phyloP scores from a whole-genome alignment of 805 yeast genomes.

The Myxozyma monticola region DNA sequence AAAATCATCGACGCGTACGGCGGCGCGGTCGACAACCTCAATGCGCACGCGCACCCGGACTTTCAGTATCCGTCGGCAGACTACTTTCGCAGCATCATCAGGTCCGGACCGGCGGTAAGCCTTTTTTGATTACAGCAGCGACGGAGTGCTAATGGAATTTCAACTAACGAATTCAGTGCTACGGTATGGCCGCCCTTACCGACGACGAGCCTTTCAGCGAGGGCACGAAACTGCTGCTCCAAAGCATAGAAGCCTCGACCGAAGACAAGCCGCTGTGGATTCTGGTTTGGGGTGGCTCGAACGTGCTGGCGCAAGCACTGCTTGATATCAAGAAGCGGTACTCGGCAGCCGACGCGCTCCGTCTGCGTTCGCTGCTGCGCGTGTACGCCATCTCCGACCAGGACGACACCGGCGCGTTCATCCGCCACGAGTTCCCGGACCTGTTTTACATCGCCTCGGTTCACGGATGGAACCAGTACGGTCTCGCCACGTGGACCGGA shows the following conservation, averaged over 20 bases:
- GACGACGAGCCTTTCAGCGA: not conserved
- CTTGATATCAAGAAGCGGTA: not conserved
- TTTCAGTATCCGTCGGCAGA: conserved; percentile 8
- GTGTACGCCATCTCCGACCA: conserved; percentile 15
- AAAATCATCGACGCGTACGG: conserved; percentile 5
- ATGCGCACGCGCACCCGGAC: conserved; percentile 6
- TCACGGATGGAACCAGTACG: conserved; percentile 13
- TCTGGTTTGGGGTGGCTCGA: conserved; percentile 10
- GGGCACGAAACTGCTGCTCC: conserved; percentile 2
- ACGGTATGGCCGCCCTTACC: conserved; percentile 1
- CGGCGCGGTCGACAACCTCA: conserved; percentile 3
- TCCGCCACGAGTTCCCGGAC: conserved; percentile 2
- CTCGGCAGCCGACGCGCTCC: not conserved
- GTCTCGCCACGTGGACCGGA: conserved; percentile 8
- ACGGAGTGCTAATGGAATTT: not conserved
- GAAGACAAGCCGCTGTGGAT: conserved; percentile 9
- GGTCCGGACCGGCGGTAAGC: conserved; percentile 8
- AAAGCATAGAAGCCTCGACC: not conserved
- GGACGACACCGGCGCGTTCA: conserved; percentile 9
- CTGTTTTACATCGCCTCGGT: conserved; percentile 5
- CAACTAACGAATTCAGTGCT: not conserved
- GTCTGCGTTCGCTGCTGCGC: conserved; percentile 2
- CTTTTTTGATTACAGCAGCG: not conserved
- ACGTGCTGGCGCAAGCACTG: conserved; percentile 7
- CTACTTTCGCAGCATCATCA: not conserved